Evolutionary conservation across 2,329 filamentous ascomycete species (phyloP).

Genomic region (Lomentospora prolificans): DNA sequence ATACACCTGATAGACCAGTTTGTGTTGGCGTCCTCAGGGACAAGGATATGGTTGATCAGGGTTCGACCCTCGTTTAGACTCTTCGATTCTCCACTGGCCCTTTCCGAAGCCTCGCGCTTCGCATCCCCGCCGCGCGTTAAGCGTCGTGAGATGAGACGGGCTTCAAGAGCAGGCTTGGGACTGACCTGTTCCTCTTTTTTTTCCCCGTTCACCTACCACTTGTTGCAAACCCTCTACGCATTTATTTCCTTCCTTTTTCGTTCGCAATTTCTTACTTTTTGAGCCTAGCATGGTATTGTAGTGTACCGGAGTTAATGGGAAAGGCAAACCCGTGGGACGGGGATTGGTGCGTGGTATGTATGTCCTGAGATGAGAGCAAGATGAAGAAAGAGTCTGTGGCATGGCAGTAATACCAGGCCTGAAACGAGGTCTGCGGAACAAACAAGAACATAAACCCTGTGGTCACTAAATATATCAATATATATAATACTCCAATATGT

Average conservation of each 20-base stretch:
- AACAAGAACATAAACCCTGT: neutral
- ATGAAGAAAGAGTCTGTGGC: neutral
- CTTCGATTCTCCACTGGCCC: too few species aligned
- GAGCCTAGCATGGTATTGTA: conserved; percentile 1
- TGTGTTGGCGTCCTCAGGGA: neutral
- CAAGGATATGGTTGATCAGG: neutral
- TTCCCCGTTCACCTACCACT: neutral
- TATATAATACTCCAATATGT: neutral
- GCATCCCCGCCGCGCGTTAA: too few species aligned
- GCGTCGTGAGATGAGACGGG: too few species aligned
- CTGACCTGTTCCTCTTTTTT: neutral
- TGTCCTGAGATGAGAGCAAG: neutral
- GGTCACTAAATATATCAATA: neutral
- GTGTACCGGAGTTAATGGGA: neutral
- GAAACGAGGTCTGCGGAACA: neutral
- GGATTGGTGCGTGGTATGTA: neutral
- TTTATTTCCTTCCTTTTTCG: too few species aligned
- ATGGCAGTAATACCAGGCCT: neutral
- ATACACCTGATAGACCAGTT: neutral
- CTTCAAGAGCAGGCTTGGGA: too few species aligned
- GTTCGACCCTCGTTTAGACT: neutral
- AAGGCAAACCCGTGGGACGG: neutral
- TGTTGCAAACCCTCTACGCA: neutral
- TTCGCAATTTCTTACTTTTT: neutral
- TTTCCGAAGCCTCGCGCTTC: neutral